These are phyloP conservation scores for Coemansia sp. DNA, from an alignment of 192 early-diverging fungal species.

Conservation along the genomic window DNA sequence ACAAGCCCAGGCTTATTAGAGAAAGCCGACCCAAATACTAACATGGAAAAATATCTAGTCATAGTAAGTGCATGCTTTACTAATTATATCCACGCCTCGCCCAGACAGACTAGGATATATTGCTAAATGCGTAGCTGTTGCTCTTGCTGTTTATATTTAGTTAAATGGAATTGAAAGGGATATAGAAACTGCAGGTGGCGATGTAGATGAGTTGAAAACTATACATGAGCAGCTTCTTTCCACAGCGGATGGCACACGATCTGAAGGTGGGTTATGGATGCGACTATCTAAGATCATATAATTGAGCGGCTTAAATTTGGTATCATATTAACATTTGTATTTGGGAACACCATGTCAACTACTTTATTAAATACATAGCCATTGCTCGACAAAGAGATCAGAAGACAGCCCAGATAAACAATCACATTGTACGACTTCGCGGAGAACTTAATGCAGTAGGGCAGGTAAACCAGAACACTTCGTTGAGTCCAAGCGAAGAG, in stretches of 20 bases:
- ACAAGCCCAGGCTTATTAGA: conserved; percentile 18
- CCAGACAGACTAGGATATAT: background rate
- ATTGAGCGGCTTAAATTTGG: background rate
- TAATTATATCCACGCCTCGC: background rate
- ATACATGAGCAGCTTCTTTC: conserved; percentile 42
- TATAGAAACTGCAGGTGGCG: conserved; percentile 22
- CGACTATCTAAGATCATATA: background rate
- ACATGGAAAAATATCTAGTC: conserved; percentile 49
- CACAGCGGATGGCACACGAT: conserved; percentile 40
- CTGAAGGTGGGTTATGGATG: conserved; percentile 34
- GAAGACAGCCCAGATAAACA: conserved; percentile 40
- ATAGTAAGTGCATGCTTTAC: conserved; percentile 15
- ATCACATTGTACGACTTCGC: conserved; percentile 35
- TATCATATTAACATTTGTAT: background rate
- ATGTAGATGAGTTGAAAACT: conserved; percentile 36
- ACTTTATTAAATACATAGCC: conserved; percentile 16
- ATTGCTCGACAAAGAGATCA: conserved; percentile 47
- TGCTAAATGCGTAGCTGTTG: background rate
- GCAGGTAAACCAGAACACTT: conserved; percentile 38
- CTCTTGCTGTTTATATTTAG: conserved; percentile 15
- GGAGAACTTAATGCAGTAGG: conserved; percentile 46
- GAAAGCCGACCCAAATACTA: conserved; percentile 12
- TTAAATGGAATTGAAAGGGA: conserved; percentile 41
- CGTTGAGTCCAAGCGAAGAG: conserved; percentile 37
- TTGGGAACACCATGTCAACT: background rate